These are phyloP conservation scores for Saccharomycopsis javanensis DNA, from an alignment of 805 yeast genomes.

Conservation along the genomic window DNA sequence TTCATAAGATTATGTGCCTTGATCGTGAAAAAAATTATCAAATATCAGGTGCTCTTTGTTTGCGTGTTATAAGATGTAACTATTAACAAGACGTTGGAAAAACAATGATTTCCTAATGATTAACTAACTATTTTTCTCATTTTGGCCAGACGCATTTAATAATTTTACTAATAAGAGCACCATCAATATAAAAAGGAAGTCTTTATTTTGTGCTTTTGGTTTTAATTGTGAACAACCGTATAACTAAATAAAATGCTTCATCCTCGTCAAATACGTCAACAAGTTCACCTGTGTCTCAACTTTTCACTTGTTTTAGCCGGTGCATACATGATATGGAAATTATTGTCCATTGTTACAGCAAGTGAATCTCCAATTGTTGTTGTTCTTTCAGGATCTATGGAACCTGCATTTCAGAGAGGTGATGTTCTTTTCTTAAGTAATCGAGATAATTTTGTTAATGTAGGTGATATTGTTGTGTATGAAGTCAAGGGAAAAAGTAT, in stretches of 20 bases:
- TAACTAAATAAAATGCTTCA: conserved; percentile 8
- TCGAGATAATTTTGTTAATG: conserved; percentile 51
- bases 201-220: neutral
- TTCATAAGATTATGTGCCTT: too few relatives aligned
- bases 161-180: too few relatives aligned
- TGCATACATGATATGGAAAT: conserved; percentile 89
- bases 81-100: too few relatives aligned
- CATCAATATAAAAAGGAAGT: too few relatives aligned
- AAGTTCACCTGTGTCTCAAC: conserved; percentile 34
- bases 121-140: too few relatives aligned
- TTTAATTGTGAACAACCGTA: neutral
- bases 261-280: conserved; percentile 19
- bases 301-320: conserved; percentile 75
- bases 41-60: too few relatives aligned
- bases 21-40: too few relatives aligned
- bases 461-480: conserved; percentile 93
- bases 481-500: conserved; percentile 68
- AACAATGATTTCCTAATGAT: too few relatives aligned
- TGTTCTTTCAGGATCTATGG: conserved; percentile 97
- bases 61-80: too few relatives aligned
- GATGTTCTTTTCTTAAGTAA: conserved; percentile 90
- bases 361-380: conserved; percentile 93
- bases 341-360: conserved; percentile 63
- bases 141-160: too few relatives aligned
- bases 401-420: conserved; percentile 98